Conservation (phyloP, 2,329 filamentous ascomycete species). For the Sarocladiaceae sp. region DNA sequence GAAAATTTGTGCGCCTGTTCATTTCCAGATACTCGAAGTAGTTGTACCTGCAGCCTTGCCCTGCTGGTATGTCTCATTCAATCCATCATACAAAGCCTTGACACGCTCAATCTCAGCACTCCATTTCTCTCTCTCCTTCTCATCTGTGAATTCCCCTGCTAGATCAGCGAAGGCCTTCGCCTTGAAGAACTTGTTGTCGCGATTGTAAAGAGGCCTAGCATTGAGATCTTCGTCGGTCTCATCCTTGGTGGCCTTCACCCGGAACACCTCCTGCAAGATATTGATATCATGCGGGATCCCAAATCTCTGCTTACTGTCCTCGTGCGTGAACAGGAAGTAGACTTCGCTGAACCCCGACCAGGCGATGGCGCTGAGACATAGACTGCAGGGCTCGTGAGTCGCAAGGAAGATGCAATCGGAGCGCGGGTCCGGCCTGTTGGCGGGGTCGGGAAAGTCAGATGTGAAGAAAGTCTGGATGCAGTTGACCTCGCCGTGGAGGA, state of each 20-base stretch:
- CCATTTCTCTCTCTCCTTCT: constrained; percentile 26
- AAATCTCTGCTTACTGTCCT: constrained; percentile 51
- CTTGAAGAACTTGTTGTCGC: constrained; percentile 49
- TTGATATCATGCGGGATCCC: constrained; percentile 51
- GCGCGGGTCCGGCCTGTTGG: constrained; percentile 29
- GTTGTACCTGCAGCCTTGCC: constrained; percentile 35
- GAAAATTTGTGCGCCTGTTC: too few relatives aligned
- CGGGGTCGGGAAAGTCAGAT: constrained; percentile 23
- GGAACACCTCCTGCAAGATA: constrained; percentile 49
- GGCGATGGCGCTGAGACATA: constrained; percentile 51
- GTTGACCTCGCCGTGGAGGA: constrained; percentile 54
- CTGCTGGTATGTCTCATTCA: constrained; percentile 44
- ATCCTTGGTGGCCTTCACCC: constrained; percentile 31
- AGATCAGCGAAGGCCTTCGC: constrained; percentile 36
- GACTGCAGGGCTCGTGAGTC: constrained; percentile 53
- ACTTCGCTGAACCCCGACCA: constrained; percentile 52
- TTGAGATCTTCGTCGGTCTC: constrained; percentile 32
- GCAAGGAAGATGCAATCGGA: constrained; percentile 51
- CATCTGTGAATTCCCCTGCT: constrained; percentile 28
- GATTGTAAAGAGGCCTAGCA: constrained; percentile 43
- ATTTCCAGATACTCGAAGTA: constrained; percentile 45
- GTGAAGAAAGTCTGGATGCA: constrained; percentile 54
- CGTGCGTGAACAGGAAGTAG: constrained; percentile 54
- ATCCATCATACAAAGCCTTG: constrained; percentile 39
- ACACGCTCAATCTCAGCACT: constrained; percentile 36